Evolutionary conservation across 306 rosid genomes (phyloP).

Genomic region (Vigna radiata): DNA sequence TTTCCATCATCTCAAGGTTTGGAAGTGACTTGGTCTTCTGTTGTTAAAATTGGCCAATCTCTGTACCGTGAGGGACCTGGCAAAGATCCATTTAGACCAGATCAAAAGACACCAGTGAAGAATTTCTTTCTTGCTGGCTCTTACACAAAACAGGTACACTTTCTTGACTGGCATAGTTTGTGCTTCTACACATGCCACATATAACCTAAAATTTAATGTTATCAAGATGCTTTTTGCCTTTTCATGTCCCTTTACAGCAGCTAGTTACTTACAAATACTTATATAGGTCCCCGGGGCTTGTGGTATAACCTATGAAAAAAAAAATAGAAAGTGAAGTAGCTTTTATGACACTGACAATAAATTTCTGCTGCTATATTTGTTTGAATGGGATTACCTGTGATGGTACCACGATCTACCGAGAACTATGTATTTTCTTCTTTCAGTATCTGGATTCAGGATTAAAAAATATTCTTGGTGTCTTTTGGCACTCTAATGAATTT

Average conservation of each 20-base stretch:
- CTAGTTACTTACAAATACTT: background rate
- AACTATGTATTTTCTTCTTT: conserved; percentile 12
- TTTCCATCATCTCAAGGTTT: conserved; percentile 98
- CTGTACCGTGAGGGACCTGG: conserved; percentile 96
- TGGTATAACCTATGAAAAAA: conserved; percentile 22
- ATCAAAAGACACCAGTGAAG: conserved; percentile 90
- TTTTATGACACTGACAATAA: conserved; percentile 12
- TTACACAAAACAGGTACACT: conserved; percentile 82
- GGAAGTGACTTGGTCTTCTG: conserved; percentile 96
- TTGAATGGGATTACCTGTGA: conserved; percentile 19
- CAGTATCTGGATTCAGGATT: background rate
- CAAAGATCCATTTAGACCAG: conserved; percentile 95
- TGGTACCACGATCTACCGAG: conserved; percentile 1
- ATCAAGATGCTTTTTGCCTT: background rate
- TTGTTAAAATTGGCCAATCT: conserved; percentile 97
- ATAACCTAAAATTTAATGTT: conserved; percentile 28
- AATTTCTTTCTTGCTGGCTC: conserved; percentile 98
- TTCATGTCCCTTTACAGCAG: conserved; percentile 2
- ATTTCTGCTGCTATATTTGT: conserved; percentile 34
- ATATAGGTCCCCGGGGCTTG: conserved; percentile 18
- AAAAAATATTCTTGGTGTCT: background rate
- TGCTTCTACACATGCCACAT: conserved; percentile 4
- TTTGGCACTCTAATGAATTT: background rate
- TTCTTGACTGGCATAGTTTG: conserved; percentile 15
- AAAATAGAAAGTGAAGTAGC: conserved; percentile 22